Evolutionary conservation across 1,284 basidiomycete species (phyloP), one percentile per base, ranked within the genome.

Genomic region (Apiotrichum gamsii): DNA sequence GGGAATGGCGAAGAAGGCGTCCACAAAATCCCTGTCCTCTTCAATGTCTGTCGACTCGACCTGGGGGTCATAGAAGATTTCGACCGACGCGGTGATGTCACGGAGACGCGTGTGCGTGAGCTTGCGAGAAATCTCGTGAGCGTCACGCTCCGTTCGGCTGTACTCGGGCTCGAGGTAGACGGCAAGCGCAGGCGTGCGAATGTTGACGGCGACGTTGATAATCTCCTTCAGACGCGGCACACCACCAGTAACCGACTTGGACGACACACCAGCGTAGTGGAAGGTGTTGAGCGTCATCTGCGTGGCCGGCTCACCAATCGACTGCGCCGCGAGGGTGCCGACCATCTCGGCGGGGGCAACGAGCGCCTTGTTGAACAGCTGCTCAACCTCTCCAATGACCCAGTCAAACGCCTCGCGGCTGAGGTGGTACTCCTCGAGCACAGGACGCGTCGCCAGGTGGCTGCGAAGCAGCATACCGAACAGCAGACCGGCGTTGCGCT

Each of bases 301-400:
- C 2, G 95, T 99, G 3, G 95, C 95, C 0, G 95, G 95, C 77
- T 98, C 95, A 73, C 95, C 95, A 57, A 98, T 99, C 5, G 91
- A 96, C 74, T 98, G 95, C 0, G 95, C 95, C 30, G 95, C 87
- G 14, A 98, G 80, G 0, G 91, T 97, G 39, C 95, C 95, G 60
- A 95, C 98, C 95, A 98, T 98, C 74, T 98, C 95, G 42, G 94
- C 93, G 0, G 95, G 89, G 64, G 94, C 87, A 20, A 81, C 90
- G 3, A 96, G 67, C 2, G 93, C 88, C 61, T 84, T 83, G 65
- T 94, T 93, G 77, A 95, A 96, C 69, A 91, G 89, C 29, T 87
- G 79, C 70, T 98, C 91, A 41, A 98, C 82, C 73, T 98, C 95
- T 59, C 94, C 95, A 49, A 97, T 65, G 3, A 97, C 88, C 93